These are phyloP conservation scores for Apiospora hydei DNA, from an alignment of 2,329 filamentous ascomycete species.

Conservation along the genomic window DNA sequence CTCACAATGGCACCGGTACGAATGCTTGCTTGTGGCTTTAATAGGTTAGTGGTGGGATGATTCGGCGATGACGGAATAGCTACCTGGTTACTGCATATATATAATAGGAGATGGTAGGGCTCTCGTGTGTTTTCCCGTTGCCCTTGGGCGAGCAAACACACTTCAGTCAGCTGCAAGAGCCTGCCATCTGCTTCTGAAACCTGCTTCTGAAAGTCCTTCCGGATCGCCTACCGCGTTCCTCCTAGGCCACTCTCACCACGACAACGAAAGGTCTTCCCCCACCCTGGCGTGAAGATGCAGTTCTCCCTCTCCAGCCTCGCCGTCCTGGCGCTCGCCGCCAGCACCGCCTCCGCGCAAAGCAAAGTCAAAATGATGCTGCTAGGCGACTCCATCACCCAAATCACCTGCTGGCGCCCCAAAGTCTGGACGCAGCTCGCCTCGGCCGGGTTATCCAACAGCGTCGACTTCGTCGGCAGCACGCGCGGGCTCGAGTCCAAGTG, in stretches of 20 bases:
- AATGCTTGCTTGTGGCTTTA: background rate
- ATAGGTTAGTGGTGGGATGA: background rate
- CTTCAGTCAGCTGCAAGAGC: background rate
- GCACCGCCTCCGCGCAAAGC: conserved; percentile 16
- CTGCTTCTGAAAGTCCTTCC: too few relatives aligned
- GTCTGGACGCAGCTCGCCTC: conserved; percentile 49
- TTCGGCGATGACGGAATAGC: background rate
- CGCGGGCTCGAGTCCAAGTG: conserved; percentile 48
- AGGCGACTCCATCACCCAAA: conserved; percentile 54
- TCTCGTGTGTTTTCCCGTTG: background rate
- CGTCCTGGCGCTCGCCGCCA: background rate
- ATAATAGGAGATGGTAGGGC: background rate
- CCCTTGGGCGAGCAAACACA: background rate
- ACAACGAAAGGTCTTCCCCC: too few relatives aligned
- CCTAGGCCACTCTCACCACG: background rate
- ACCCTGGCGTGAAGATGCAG: background rate
- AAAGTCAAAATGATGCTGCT: conserved; percentile 45
- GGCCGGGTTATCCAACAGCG: too few relatives aligned
- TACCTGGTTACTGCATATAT: too few relatives aligned
- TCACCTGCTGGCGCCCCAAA: conserved; percentile 52
- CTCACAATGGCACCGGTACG: background rate
- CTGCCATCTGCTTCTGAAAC: too few relatives aligned
- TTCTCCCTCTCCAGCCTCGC: background rate
- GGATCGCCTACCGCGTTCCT: too few relatives aligned
- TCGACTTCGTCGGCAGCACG: conserved; percentile 52